Base-by-base conservation (phyloP, 2,329 filamentous ascomycete genomes). In the Claviceps sp. region DNA sequence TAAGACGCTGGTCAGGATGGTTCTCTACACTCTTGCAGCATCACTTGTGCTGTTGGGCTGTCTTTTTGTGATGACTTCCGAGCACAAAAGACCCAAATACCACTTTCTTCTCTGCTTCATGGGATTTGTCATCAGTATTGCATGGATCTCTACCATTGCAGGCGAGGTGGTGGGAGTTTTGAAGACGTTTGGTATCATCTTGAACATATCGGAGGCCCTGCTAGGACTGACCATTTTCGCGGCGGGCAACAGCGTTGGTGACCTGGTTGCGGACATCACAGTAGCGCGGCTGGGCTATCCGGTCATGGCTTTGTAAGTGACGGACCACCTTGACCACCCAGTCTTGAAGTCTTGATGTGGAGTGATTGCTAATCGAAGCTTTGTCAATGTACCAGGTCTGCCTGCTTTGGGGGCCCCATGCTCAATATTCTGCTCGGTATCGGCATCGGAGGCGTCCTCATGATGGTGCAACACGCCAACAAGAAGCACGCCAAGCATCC, bases 321-420 rank as follows among this genome's bases (percentile, higher is more conserved):
- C n/a, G 8, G 36, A 43, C 18, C 30, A n/a, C 18, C 13, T 11
- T 18, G n/a, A 18, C n/a, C 16, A n/a, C 14, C n/a, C 16, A 18
- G 16, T 16, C 16, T n/a, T 16, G 38, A 41, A 41, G 5, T 16
- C 3, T n/a, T 16, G 44, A 40, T 26, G 18, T 20, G 22, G 36
- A 11, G 2, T 16, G 5, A 18, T 6, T 37, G 44, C 49, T 55
- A 16, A 52, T 47, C 9, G 5, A 11, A 34, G 30, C 4, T 4
- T 55, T 11, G n/a, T 16, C 18, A 11, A 14, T 22, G 18, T 45
- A 4, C 4, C 9, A 81, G 77, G 42, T 90, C 87, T 37, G 93
- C 93, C 4, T 98, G 93, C 65, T 96, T 98, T 65, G 93, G 93
- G n/a, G 94, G 93, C 0, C 93, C 93, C 0, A 91, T 98, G 89